These are phyloP conservation scores for Citeromyces siamensis DNA, from an alignment of 1,139 yeast species.

Conservation along the genomic window DNA sequence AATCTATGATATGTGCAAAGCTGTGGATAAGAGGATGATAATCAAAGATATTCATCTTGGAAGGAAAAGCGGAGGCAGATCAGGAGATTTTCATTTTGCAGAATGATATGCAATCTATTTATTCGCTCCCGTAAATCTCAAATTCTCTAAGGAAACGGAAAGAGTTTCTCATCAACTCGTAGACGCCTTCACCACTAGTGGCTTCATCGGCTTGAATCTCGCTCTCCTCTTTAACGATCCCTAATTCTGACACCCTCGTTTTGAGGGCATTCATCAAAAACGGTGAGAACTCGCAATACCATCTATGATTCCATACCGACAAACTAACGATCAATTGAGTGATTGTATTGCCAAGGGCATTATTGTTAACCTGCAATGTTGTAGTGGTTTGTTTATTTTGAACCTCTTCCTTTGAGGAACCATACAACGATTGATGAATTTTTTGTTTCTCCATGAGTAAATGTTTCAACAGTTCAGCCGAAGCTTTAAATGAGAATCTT, in stretches of 20 bases:
- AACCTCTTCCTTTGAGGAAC: slow-evolving; percentile 7
- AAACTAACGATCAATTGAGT: slow-evolving; percentile 65
- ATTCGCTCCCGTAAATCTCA: slow-evolving; percentile 20
- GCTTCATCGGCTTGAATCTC: slow-evolving; percentile 67
- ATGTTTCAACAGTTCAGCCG: slow-evolving; percentile 60
- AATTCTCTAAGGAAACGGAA: slow-evolving; percentile 37
- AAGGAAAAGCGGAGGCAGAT: slow-evolving; percentile 28
- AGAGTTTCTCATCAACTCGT: slow-evolving; percentile 42
- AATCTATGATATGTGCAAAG: slow-evolving; percentile 43
- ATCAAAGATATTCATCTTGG: slow-evolving; percentile 23
- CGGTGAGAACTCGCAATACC: slow-evolving; percentile 90
- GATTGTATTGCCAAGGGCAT: slow-evolving; percentile 31
- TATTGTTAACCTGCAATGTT: slow-evolving; percentile 5
- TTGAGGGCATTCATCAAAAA: slow-evolving; percentile 41
- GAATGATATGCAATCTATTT: not conserved
- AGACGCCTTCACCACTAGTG: slow-evolving; percentile 42
- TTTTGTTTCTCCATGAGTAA: slow-evolving; percentile 29
- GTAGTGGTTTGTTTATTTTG: slow-evolving; percentile 9
- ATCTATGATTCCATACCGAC: slow-evolving; percentile 91
- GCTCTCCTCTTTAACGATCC: slow-evolving; percentile 62
- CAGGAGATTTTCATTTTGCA: slow-evolving; percentile 16
- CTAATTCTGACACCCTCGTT: slow-evolving; percentile 61
- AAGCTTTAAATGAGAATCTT: slow-evolving; percentile 67
- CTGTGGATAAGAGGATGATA: slow-evolving; percentile 33
- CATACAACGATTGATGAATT: slow-evolving; percentile 10